These are phyloP conservation scores for Mycena capillaripes DNA, from an alignment of 768 basidiomycete species.

Conservation along the genomic window DNA sequence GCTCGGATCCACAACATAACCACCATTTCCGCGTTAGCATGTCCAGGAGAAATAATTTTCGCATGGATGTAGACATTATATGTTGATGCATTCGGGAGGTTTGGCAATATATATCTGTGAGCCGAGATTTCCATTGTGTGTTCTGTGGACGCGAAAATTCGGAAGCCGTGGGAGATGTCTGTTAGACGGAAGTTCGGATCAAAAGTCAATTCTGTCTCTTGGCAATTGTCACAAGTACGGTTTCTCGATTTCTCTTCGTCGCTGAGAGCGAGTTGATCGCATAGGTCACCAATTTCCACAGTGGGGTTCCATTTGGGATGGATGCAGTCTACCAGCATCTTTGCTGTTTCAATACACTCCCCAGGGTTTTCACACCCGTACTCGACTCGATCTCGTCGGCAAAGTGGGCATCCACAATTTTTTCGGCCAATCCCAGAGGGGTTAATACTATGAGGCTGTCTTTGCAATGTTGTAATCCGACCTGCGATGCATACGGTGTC, in stretches of 20 bases:
- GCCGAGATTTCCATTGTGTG: not conserved
- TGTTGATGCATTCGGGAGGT: not conserved
- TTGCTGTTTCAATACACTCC: too few species aligned
- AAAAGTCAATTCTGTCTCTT: conserved; percentile 13
- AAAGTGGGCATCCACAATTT: not conserved
- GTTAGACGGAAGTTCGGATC: conserved; percentile 16
- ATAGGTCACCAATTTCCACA: not conserved
- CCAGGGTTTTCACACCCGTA: not conserved
- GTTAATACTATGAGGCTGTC: conserved; percentile 2
- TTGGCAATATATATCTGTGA: not conserved
- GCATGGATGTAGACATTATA: not conserved
- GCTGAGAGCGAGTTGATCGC: conserved; percentile 5
- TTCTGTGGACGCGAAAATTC: conserved; percentile 15
- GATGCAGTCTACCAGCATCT: too few species aligned
- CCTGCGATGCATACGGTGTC: conserved; percentile 3
- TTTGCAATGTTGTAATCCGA: not conserved
- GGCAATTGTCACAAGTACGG: not conserved
- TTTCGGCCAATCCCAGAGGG: conserved; percentile 20
- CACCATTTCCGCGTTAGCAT: conserved; percentile 1
- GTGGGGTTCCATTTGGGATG: conserved; percentile 18
- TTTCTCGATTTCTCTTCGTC: conserved; percentile 9
- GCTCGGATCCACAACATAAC: not conserved
- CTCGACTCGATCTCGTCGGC: not conserved
- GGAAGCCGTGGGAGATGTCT: conserved; percentile 1
- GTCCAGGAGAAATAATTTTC: conserved; percentile 2